Percentiles rank a stretch among this genome's conserved stretches.
Evolutionary conservation across 1,284 basidiomycete species (phyloP).

Genomic region (Puccinia novopanici): DNA sequence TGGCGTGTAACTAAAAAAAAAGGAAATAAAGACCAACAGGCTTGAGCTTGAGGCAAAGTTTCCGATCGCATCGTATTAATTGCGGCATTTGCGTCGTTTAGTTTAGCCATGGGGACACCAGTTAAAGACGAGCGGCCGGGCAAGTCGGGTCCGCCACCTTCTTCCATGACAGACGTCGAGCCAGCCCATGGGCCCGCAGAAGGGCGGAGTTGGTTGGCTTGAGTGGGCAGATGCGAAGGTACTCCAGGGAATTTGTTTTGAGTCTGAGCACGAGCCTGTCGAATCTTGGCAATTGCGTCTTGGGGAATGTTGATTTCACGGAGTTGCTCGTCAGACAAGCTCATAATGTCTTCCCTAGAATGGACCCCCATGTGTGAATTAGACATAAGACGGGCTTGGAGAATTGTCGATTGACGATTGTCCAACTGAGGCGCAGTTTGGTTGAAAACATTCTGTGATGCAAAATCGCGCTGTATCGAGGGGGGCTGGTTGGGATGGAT

Average conservation of each 20-base stretch:
- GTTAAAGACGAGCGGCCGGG: constrained; percentile 2
- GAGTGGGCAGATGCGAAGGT: constrained; percentile 10
- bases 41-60: constrained; percentile 11
- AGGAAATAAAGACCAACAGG: constrained; percentile 13
- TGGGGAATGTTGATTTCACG: constrained; percentile 9
- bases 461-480: constrained; percentile 5
- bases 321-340: constrained; percentile 45
- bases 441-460: constrained; percentile 1
- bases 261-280: constrained; percentile 36
- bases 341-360: constrained; percentile 31
- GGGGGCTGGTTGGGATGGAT: neutral
- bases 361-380: neutral
- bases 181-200: neutral
- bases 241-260: constrained; percentile 27
- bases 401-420: neutral
- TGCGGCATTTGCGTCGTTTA: constrained; percentile 14
- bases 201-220: constrained; percentile 4
- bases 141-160: constrained; percentile 15
- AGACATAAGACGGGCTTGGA: neutral
- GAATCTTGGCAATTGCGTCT: constrained; percentile 37
- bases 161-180: neutral
- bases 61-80: constrained; percentile 24
- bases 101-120: constrained; percentile 14
- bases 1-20: neutral
- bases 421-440: constrained; percentile 14